phyloP scores from a whole-genome alignment of 768 basidiomycete genomes.

The Tulasnella calospora region DNA sequence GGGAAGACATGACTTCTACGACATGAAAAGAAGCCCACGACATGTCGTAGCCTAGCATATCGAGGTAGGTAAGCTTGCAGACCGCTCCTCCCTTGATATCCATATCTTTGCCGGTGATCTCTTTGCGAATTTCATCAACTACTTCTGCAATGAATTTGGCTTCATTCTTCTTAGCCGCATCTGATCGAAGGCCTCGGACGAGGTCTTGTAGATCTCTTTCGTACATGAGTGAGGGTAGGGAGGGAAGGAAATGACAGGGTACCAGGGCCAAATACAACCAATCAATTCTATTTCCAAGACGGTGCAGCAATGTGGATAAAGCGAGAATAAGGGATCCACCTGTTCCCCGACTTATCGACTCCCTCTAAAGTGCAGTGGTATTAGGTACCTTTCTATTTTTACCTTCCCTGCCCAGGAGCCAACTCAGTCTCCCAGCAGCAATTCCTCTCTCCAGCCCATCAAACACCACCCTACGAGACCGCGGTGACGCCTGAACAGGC shows the following conservation, averaged over 20 bases:
- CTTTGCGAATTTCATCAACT: constrained; percentile 87
- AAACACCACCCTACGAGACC: constrained; percentile 27
- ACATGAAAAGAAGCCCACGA: constrained; percentile 95
- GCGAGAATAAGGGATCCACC: not conserved
- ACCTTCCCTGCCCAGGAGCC: constrained; percentile 42
- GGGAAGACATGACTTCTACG: constrained; percentile 95
- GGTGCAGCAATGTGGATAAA: not conserved
- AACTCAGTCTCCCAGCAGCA: constrained; percentile 52
- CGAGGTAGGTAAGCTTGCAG: constrained; percentile 93
- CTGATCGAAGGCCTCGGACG: constrained; percentile 84
- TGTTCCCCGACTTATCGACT: not conserved
- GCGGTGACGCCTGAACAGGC: not conserved
- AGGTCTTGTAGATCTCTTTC: constrained; percentile 94
- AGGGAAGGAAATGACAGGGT: not conserved
- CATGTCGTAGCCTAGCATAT: constrained; percentile 96
- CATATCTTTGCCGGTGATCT: constrained; percentile 93
- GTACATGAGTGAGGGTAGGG: constrained; percentile 58
- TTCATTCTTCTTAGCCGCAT: constrained; percentile 68
- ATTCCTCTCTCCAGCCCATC: constrained; percentile 42
- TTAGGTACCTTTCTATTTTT: not conserved
- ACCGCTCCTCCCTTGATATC: constrained; percentile 93
- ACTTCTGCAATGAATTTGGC: constrained; percentile 86
- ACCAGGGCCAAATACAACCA: not conserved
- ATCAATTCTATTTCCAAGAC: not conserved
- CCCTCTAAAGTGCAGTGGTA: not conserved